Conservation (phyloP, 805 yeast species). For the Wickerhamomyces queroliae region DNA sequence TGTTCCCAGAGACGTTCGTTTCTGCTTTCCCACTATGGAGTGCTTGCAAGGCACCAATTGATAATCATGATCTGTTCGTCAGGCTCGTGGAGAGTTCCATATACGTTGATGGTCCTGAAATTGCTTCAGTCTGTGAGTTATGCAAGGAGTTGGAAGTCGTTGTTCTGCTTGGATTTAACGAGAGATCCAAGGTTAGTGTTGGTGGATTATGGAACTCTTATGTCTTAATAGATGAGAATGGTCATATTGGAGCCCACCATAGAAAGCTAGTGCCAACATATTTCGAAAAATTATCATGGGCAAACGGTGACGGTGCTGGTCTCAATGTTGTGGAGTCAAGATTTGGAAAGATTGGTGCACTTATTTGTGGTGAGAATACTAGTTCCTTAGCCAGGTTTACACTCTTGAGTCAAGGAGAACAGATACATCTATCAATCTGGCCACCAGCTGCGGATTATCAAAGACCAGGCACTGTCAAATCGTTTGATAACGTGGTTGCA, state of each 20-base stretch:
- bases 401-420: slow-evolving; percentile 19
- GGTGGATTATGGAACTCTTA: slow-evolving; percentile 23
- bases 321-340: slow-evolving; percentile 16
- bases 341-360: slow-evolving; percentile 17
- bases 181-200: slow-evolving; percentile 15
- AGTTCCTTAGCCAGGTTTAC: slow-evolving; percentile 21
- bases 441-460: slow-evolving; percentile 12
- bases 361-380: slow-evolving; percentile 21
- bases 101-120: slow-evolving; percentile 22
- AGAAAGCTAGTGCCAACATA: slow-evolving; percentile 19
- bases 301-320: slow-evolving; percentile 20
- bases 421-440: slow-evolving; percentile 20
- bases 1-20: slow-evolving; percentile 18
- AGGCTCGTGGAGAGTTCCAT: slow-evolving; percentile 17
- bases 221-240: slow-evolving; percentile 16
- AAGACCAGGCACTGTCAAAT: slow-evolving; percentile 6
- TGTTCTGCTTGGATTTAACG: slow-evolving; percentile 20
- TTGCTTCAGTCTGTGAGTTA: slow-evolving; percentile 5
- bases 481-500: slow-evolving; percentile 15
- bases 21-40: slow-evolving; percentile 21
- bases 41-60: slow-evolving; percentile 20
- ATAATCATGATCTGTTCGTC: slow-evolving; percentile 18
- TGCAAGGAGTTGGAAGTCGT: slow-evolving; percentile 15
- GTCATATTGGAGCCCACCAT: slow-evolving; percentile 15
- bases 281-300: slow-evolving; percentile 17